Base-by-base conservation (phyloP, 139 green algal genomes). In the Micractinium sp. region DNA sequence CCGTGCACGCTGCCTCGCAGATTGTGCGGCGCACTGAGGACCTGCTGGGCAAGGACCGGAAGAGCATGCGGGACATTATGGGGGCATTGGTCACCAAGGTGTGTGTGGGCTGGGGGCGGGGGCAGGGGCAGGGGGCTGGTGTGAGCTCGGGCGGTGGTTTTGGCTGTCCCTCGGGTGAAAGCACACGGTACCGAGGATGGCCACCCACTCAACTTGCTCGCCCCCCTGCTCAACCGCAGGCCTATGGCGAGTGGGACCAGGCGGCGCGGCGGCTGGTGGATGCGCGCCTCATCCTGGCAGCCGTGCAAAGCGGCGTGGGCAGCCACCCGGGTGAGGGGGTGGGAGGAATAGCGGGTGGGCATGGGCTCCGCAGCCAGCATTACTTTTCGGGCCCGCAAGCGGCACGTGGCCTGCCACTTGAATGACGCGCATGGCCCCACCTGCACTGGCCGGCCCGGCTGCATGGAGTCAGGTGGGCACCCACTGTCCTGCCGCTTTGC, bases 11-110 rank as follows among this genome's bases (percentile, higher is more conserved):
- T 35, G 33, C 13, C 22, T 33, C 31, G 35, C 82, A 94, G 86
- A 92, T 93, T 56, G 90, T 91, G 87, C 85, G 87, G 38, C 77
- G 67, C 63, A 73, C n/a, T 4, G 88, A 91, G 25, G 76, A 76
- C 41, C 23, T 81, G 63, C 67, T 91, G 90, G 90, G 90, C 56
- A 89, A 90, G 82, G 79, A 90, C 79, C 88, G 91, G 16, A 87
- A 90, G 31, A 89, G 74, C 85, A 94, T 94, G 92, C n/a, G 66
- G 13, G 61, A 92, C 36, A 94, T 94, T 81, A 89, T 94, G 74
- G 39, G 25, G 0, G 39, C 75, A 35, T 90, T 94, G 53, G 87
- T 91, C 15, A n/a, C 33, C 35, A 81, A 91, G 87, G 90, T 82
- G 15, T 0, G 84, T 5, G 47, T 56, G 47, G 47, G 5, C 47